phyloP scores from a whole-genome alignment of 768 basidiomycete species.

The Tricholoma furcatifolium region DNA sequence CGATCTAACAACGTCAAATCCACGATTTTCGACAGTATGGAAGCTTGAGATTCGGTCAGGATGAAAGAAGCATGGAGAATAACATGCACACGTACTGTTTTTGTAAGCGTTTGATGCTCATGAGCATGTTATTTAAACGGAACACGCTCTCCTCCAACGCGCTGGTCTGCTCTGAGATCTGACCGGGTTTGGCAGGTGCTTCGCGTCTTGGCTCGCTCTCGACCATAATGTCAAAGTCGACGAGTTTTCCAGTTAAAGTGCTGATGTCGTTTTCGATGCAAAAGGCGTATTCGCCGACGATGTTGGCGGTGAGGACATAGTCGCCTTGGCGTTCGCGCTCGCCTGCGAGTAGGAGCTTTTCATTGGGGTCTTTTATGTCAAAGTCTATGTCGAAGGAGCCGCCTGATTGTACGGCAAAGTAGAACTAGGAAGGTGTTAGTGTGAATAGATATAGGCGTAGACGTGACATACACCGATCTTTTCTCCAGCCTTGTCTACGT shows the following conservation, averaged over 20 bases:
- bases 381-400: conserved; percentile 97
- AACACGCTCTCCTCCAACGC: conserved; percentile 95
- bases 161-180: conserved; percentile 90
- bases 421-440: conserved; percentile 61
- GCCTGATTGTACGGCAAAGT: conserved; percentile 98
- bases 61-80: neutral
- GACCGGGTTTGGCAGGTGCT: conserved; percentile 83
- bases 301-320: conserved; percentile 94
- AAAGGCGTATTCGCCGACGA: conserved; percentile 88
- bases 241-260: conserved; percentile 88
- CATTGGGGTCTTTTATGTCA: conserved; percentile 87
- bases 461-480: conserved; percentile 73
- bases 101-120: conserved; percentile 90
- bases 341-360: conserved; percentile 86
- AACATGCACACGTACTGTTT: conserved; percentile 68
- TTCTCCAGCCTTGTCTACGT: conserved; percentile 93
- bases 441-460: conserved; percentile 8
- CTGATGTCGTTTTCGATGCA: conserved; percentile 99
- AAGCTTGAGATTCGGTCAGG: conserved; percentile 50
- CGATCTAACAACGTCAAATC: conserved; percentile 89
- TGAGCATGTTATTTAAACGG: conserved; percentile 81
- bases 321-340: conserved; percentile 91
- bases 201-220: conserved; percentile 94
- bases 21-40: conserved; percentile 91
- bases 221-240: conserved; percentile 97